Base-by-base conservation (phyloP, 352 stramenopile species). In the Phytophthora multivora region DNA sequence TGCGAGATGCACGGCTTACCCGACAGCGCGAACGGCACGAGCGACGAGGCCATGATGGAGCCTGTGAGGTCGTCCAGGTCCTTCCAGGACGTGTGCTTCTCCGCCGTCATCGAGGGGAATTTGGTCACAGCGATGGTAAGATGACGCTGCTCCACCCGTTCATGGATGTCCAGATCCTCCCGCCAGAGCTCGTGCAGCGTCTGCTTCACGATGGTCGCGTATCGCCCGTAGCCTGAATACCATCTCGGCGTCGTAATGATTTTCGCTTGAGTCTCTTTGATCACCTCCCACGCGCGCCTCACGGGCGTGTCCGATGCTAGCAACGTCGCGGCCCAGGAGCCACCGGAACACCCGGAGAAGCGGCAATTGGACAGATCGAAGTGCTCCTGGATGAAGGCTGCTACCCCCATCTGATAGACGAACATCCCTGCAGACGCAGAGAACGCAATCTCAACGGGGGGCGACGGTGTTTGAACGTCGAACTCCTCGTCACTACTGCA, bases 371-470 rank as follows among this genome's bases (percentile, higher is more conserved):
- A 66, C 42, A 79, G 60, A 38, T 77, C 57, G 50, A 79, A 79
- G 55, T 86, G 68, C 35, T 90, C 81, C 47, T 90, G 81, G 8
- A 90, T 63, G 63, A 84, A 90, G 30, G 81, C 80, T 0, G 80
- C 80, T 46, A 89, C 61, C 25, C 80, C 80, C 80, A 90, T 90
- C 64, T 90, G 81, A 55, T 89, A 90, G 8, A 88, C 77, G 50
- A 90, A 90, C 61, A 80, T 71, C 26, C 79, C 80, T 2, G 65
- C 80, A n/a, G 79, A 90, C 9, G 79, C 75, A 28, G 80, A 88
- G 63, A 90, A 90, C 7, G 77, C 77, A 48, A 89, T 78, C 63
- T 90, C 80, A 38, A 90, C 69, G 1, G 76, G 76, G 28, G 55
- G 46, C 19, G 42, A 19, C 23, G n/a, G 26, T 4, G 12, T 15